Evolutionary conservation across 768 basidiomycete species (phyloP).

Genomic region (Wakefieldia striispora): DNA sequence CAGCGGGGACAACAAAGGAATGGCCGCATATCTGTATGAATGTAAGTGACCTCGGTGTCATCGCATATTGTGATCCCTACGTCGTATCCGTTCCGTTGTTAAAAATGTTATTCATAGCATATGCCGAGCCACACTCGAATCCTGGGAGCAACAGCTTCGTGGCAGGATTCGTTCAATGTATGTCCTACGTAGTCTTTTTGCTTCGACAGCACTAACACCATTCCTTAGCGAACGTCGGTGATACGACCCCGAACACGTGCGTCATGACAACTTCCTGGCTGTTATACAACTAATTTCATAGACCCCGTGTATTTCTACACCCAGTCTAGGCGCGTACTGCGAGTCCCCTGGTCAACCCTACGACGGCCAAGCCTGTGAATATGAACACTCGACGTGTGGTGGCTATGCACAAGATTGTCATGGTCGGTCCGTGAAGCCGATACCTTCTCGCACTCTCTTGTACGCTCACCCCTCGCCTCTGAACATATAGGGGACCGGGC

Average conservation of each 20-base stretch:
- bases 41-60: slow-evolving; percentile 35
- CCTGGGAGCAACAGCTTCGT: slow-evolving; percentile 72
- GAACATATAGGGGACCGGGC: slow-evolving; percentile 59
- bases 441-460: background rate
- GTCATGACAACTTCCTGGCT: slow-evolving; percentile 22
- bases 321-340: slow-evolving; percentile 69
- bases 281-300: background rate
- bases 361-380: slow-evolving; percentile 68
- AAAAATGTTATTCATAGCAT: slow-evolving; percentile 38
- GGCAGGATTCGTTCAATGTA: slow-evolving; percentile 75
- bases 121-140: slow-evolving; percentile 58
- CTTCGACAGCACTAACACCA: no score
- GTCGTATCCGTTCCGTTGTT: background rate
- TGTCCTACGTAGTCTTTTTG: slow-evolving; percentile 16
- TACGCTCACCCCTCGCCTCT: background rate
- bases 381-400: slow-evolving; percentile 73
- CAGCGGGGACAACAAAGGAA: slow-evolving; percentile 81
- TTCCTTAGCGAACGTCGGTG: slow-evolving; percentile 71
- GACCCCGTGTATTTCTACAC: background rate
- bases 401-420: slow-evolving; percentile 65
- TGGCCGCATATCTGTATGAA: slow-evolving; percentile 81
- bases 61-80: background rate
- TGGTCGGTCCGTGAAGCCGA: slow-evolving; percentile 49
- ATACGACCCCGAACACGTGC: slow-evolving; percentile 78
- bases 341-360: slow-evolving; percentile 69